phyloP scores from a whole-genome alignment of 768 basidiomycete species.

The Sporobolomyces pararoseus region DNA sequence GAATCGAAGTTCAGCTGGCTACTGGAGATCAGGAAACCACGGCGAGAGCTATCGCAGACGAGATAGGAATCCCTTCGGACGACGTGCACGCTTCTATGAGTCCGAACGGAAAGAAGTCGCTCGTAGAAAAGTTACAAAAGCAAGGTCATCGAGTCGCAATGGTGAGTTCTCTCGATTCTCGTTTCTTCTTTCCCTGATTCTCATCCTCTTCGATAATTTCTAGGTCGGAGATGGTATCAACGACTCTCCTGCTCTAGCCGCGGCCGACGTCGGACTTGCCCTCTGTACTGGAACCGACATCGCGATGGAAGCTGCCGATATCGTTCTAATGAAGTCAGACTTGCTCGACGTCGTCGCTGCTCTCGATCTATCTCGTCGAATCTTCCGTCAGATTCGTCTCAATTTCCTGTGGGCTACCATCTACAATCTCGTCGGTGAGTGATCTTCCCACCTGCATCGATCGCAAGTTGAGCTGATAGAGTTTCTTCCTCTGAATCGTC shows the following conservation, averaged over 20 bases:
- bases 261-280: conserved; percentile 92
- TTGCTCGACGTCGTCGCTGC: conserved; percentile 96
- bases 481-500: too few species aligned
- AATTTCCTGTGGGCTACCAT: conserved; percentile 96
- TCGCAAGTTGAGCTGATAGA: not conserved
- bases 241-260: conserved; percentile 94
- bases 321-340: conserved; percentile 95
- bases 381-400: conserved; percentile 83
- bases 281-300: conserved; percentile 94
- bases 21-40: conserved; percentile 87
- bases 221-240: conserved; percentile 99
- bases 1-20: conserved; percentile 86
- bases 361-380: conserved; percentile 78
- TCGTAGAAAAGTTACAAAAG: conserved; percentile 72
- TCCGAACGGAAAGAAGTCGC: conserved; percentile 87
- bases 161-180: conserved; percentile 56
- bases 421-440: conserved; percentile 45
- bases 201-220: conserved; percentile 3
- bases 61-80: conserved; percentile 78
- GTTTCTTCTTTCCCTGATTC: not conserved
- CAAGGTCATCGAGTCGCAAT: conserved; percentile 71
- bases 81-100: conserved; percentile 89
- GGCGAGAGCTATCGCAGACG: conserved; percentile 78
- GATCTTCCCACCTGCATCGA: not conserved
- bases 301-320: conserved; percentile 95